Base-by-base conservation (phyloP, 2,329 filamentous ascomycete genomes). In the Myriosclerotinia curreyana region DNA sequence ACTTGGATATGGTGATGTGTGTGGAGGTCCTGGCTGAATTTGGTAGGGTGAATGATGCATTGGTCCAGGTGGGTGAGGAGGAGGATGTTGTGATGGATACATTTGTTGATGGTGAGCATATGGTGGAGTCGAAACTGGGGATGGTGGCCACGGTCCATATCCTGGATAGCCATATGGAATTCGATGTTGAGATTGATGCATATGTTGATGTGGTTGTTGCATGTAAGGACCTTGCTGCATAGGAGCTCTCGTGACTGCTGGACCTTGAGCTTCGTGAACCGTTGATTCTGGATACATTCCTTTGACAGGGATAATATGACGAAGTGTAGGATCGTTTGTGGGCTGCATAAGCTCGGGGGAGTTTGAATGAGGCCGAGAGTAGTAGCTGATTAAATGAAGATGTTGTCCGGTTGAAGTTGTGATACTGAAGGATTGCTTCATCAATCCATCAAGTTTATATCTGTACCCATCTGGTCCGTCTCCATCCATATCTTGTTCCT, bases 341-440 rank as follows among this genome's bases (percentile, higher is more conserved):
- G 95, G 95, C 73, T 95, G 90, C 69, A 86, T 85, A 38, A 98
- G 82, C 59, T 89, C 89, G 65, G 86, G 83, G 36, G 87, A 83
- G 42, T 86, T 85, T 4, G 90, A 86, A 65, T 91, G 86, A 36
- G 91, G 90, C 64, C 93, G 85, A 4, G 92, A 90, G 77, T 93
- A 98, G 79, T 99, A 99, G 72, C 94, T 97, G 78, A 99, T 99
- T 60, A 99, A 84, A 78, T 99, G 95, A 2, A 99, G 86, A 75
- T 98, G 95, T 72, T 97, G 92, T 69, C 92, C 86, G 46, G 83
- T 87, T 1, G 90, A 92, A 1, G 95, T 98, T 28, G 93, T 97
- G 78, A 99, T 98, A 79, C 94, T 98, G 82, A 98, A 99, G 0
- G 95, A 98, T 78, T 99, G 95, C 83, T 99, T 99, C 92, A 98